Conservation (phyloP, 805 yeast genomes). For the Kodamaea leandrae region DNA sequence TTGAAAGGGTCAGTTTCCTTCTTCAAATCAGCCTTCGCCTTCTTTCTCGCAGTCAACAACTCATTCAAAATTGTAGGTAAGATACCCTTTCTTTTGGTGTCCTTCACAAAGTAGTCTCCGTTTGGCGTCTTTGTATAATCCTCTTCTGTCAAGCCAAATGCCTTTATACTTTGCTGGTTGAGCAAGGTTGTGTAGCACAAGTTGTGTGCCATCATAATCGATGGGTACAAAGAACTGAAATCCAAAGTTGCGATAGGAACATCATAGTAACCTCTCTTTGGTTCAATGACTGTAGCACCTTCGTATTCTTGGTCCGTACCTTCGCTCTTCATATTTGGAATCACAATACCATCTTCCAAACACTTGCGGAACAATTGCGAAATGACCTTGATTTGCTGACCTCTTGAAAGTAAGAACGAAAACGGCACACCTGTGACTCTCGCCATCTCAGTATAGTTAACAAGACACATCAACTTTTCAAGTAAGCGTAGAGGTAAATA, state of each 20-base stretch:
- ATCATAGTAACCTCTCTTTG: conserved; percentile 91
- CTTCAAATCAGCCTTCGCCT: conserved; percentile 86
- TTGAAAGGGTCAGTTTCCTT: conserved; percentile 93
- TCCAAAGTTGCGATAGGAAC: conserved; percentile 97
- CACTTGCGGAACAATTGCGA: conserved; percentile 95
- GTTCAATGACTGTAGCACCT: conserved; percentile 99
- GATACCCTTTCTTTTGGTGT: conserved; percentile 70
- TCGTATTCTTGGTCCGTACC: conserved; percentile 91
- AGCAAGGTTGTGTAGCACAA: conserved; percentile 90
- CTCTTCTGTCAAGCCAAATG: conserved; percentile 58
- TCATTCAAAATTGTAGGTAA: conserved; percentile 90
- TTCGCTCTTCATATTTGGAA: conserved; percentile 83
- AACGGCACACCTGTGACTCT: conserved; percentile 99
- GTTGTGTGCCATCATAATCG: conserved; percentile 99
- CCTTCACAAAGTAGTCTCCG: conserved; percentile 84
- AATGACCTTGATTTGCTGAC: conserved; percentile 96
- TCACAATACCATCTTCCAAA: conserved; percentile 75
- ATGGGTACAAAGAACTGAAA: conserved; percentile 95
- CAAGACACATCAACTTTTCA: conserved; percentile 93
- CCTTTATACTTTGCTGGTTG: conserved; percentile 63
- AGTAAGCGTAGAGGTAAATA: conserved; percentile 82
- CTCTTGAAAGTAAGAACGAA: conserved; percentile 81
- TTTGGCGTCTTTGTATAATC: conserved; percentile 90
- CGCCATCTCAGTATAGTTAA: conserved; percentile 98
- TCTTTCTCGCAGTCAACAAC: conserved; percentile 84